A percentile compares a stretch with the other conserved stretches of the same genome.
Evolutionary conservation across 2,329 filamentous ascomycete genomes (phyloP).

Genomic region (Myotisia sp.): DNA sequence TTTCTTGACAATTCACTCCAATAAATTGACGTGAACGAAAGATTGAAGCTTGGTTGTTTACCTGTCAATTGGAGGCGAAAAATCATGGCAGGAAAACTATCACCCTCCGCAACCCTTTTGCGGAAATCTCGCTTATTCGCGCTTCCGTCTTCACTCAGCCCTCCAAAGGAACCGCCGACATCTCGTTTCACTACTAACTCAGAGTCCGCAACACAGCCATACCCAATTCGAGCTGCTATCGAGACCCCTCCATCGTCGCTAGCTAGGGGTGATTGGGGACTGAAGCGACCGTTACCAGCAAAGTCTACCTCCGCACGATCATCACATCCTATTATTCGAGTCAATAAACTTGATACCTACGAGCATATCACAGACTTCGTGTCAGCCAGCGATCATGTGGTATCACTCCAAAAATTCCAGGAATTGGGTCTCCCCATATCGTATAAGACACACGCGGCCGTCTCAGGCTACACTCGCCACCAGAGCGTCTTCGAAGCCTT

Average conservation of each 20-base stretch:
- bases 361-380: conserved; percentile 84
- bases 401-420: conserved; percentile 73
- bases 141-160: conserved; percentile 59
- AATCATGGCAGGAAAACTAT: conserved; percentile 29
- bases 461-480: conserved; percentile 7
- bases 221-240: conserved; percentile 73
- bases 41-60: no score
- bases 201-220: conserved; percentile 56
- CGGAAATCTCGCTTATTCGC: conserved; percentile 83
- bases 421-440: conserved; percentile 63
- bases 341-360: conserved; percentile 66
- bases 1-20: no score
- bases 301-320: conserved; percentile 58
- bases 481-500: conserved; percentile 21
- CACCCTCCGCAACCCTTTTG: conserved; percentile 54
- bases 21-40: no score
- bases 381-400: conserved; percentile 65
- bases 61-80: no score
- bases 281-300: conserved; percentile 70
- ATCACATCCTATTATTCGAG: conserved; percentile 55
- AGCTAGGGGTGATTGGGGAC: conserved; percentile 73
- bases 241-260: conserved; percentile 61
- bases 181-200: conserved; percentile 41
- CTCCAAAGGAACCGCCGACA: conserved; percentile 40
- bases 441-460: neutral